Conservation (phyloP, 73 alveolate species). For the Diophrys sp. region DNA sequence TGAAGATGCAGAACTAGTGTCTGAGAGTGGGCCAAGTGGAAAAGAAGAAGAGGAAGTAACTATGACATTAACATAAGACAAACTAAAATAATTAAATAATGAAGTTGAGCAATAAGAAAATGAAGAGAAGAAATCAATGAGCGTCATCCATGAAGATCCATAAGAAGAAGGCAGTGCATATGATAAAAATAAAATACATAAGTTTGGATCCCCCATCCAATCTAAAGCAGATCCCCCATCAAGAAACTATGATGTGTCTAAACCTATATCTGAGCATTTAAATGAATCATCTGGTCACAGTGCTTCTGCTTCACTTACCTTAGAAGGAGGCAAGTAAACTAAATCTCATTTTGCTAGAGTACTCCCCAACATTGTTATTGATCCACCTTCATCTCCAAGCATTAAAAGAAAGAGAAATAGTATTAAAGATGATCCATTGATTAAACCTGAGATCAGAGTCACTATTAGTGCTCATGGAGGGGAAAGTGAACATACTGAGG, state of each 20-base stretch:
- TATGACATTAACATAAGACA: background rate
- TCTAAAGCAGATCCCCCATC: background rate
- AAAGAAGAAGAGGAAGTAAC: background rate
- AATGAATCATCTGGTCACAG: background rate
- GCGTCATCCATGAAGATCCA: background rate
- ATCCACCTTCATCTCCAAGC: background rate
- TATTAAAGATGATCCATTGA: background rate
- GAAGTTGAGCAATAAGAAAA: background rate
- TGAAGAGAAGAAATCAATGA: too few relatives aligned
- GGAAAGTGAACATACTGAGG: background rate
- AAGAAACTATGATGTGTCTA: background rate
- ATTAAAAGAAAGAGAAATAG: background rate
- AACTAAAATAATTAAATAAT: background rate
- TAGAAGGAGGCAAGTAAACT: background rate
- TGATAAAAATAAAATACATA: too few relatives aligned
- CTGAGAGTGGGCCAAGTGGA: background rate
- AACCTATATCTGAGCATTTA: background rate
- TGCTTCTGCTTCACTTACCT: too few relatives aligned
- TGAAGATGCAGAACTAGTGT: background rate
- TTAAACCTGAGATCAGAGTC: background rate
- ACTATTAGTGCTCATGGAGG: background rate
- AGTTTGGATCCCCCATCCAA: background rate
- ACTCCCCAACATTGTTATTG: background rate
- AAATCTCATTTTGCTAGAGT: background rate
- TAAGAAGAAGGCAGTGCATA: background rate